Conservation (phyloP, 805 yeast genomes). For the Ogataea philodendri region DNA sequence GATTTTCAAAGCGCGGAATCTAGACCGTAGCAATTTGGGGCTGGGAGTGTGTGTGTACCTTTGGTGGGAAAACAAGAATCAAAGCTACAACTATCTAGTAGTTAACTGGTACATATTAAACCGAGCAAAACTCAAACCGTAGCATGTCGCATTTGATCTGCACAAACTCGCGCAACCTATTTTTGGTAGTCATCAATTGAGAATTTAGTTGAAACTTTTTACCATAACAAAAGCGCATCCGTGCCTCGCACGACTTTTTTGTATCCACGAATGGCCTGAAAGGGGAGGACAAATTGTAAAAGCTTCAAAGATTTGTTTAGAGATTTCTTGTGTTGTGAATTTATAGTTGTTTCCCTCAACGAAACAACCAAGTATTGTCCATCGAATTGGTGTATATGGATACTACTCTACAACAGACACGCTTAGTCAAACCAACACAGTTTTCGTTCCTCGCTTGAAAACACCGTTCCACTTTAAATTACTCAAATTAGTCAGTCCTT, state of each 20-base stretch:
- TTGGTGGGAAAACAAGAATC: too few relatives aligned
- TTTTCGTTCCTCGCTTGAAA: too few relatives aligned
- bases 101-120: too few relatives aligned
- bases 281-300: slow-evolving; percentile 5
- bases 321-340: slow-evolving; percentile 5
- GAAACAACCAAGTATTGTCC: neutral
- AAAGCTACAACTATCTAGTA: too few relatives aligned
- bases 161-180: slow-evolving; percentile 2
- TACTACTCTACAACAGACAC: neutral
- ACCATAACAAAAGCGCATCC: slow-evolving; percentile 4
- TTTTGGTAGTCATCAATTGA: slow-evolving; percentile 3
- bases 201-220: slow-evolving; percentile 2
- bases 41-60: too few relatives aligned
- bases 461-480: too few relatives aligned
- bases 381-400: neutral
- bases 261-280: slow-evolving; percentile 1
- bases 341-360: slow-evolving; percentile 2
- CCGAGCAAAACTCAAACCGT: too few relatives aligned
- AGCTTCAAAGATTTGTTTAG: slow-evolving; percentile 3
- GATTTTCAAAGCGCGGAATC: too few relatives aligned
- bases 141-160: too few relatives aligned
- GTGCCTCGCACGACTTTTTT: slow-evolving; percentile 3
- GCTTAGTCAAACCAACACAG: neutral
- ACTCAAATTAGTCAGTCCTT: too few relatives aligned
- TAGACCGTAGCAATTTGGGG: too few relatives aligned